Percentiles rank a stretch among this genome's conserved stretches.
These are phyloP conservation scores for Colletotrichum acutatum DNA, from an alignment of 2,329 filamentous ascomycete genomes.

Conservation along the genomic window DNA sequence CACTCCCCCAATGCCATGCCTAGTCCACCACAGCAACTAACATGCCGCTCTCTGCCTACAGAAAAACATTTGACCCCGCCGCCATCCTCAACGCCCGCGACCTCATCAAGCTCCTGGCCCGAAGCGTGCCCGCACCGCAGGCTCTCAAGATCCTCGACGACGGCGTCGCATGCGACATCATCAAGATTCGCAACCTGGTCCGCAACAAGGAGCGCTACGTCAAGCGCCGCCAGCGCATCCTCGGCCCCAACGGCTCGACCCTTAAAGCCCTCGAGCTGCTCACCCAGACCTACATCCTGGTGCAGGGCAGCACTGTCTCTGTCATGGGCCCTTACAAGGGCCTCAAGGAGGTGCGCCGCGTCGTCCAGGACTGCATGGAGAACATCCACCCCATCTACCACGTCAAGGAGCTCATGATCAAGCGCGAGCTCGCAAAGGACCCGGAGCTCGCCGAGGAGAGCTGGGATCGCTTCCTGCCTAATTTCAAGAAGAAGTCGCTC, in stretches of 20 bases:
- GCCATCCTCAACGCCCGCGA: constrained; percentile 94
- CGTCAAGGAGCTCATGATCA: constrained; percentile 84
- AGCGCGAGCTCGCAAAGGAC: constrained; percentile 90
- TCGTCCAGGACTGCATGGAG: constrained; percentile 95
- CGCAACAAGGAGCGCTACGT: constrained; percentile 96
- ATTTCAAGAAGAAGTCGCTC: constrained; percentile 95
- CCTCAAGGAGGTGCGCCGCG: constrained; percentile 88
- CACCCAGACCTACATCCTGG: constrained; percentile 91
- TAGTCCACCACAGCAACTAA: not conserved
- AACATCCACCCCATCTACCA: constrained; percentile 96
- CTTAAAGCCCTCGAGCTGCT: constrained; percentile 94
- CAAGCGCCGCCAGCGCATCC: constrained; percentile 90
- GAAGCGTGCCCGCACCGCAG: constrained; percentile 92
- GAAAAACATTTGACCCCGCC: constrained; percentile 91
- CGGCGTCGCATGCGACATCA: constrained; percentile 90
- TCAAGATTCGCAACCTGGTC: constrained; percentile 93
- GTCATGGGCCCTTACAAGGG: constrained; percentile 94
- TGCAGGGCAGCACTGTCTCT: constrained; percentile 95
- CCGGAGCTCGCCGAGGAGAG: constrained; percentile 86
- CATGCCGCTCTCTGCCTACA: constrained; percentile 37
- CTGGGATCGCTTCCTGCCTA: constrained; percentile 95
- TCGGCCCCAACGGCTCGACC: constrained; percentile 91
- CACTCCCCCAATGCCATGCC: constrained; percentile 51
- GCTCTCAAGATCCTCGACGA: constrained; percentile 96
- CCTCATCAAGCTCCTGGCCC: constrained; percentile 89